Conservation (phyloP, 345 rosid genomes). For the Laguncularia racemosa region DNA sequence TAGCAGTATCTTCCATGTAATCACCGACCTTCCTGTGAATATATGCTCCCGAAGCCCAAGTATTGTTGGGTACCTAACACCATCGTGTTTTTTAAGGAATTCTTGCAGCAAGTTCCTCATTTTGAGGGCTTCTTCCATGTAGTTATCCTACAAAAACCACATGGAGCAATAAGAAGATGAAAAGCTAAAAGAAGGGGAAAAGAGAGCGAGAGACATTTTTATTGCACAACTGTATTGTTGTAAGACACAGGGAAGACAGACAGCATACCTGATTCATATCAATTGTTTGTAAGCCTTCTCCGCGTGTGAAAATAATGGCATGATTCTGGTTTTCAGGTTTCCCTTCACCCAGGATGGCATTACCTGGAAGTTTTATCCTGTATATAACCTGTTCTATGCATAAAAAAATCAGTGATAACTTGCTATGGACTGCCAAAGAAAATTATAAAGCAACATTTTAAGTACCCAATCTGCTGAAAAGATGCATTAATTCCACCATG, state of each 20-base stretch:
- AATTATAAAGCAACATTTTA: background rate
- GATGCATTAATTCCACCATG: no score
- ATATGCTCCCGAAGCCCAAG: conserved; percentile 99
- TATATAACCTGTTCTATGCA: conserved; percentile 66
- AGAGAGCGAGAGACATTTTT: background rate
- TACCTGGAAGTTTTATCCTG: conserved; percentile 91
- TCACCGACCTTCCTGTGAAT: conserved; percentile 91
- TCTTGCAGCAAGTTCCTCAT: conserved; percentile 97
- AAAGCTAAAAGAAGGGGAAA: background rate
- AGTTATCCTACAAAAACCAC: conserved; percentile 58
- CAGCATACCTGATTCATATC: conserved; percentile 92
- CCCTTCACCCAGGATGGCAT: conserved; percentile 97
- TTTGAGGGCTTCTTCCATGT: conserved; percentile 98
- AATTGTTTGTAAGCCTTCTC: conserved; percentile 97
- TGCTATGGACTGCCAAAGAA: background rate
- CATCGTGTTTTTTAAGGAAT: conserved; percentile 91
- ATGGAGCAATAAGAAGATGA: background rate
- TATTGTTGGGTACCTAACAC: conserved; percentile 84
- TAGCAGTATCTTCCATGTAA: conserved; percentile 5
- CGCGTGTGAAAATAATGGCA: conserved; percentile 94
- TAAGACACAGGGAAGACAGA: background rate
- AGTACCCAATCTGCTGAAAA: no score
- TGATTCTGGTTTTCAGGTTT: conserved; percentile 99
- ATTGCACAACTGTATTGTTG: background rate
- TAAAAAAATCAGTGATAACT: conserved; percentile 1